Base-by-base conservation (phyloP, 163 green algal genomes). In the Chloroidium sp. region DNA sequence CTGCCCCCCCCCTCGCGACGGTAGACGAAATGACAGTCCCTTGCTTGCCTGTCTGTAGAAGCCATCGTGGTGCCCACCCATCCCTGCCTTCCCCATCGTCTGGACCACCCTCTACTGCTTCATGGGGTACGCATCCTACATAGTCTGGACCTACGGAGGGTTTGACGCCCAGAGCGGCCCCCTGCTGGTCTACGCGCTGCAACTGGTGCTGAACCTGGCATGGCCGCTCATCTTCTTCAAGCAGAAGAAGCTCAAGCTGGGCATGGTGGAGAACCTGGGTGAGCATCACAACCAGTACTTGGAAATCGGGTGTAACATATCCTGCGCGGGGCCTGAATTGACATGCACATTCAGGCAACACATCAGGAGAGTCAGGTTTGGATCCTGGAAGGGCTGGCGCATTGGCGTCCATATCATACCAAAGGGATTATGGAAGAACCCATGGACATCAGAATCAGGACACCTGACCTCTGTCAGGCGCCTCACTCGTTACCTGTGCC, bases 101-200 rank as follows among this genome's bases (percentile, higher is more conserved):
- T 90, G 87, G 87, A 83, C 85, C 6, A 61, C 80, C 4, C 82
- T 90, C 78, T 88, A 88, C 69, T 67, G 62, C 10, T 77, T 81
- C 69, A 87, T 89, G 87, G 87, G 85, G 14, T 81, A 83, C 3
- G 87, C 87, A 57, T 86, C 80, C 6, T 89, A 82, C 78, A 36
- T 87, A 1, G 82, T 90, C 1, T 90, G 81, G 81, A 14, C 60
- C 4, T 77, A 86, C 61, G 86, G 86, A 58, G 84, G 86, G 1
- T 78, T 57, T n/a, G n/a, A 79, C 62, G 68, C 78, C n/a, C 60
- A 82, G 59, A 69, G 61, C 10, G 67, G 69, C 36, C 79, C 82
- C 0, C 72, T 86, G 69, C 60, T 57, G 0, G 67, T 82, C 69
- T 86, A 86, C 74, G 77, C 36, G 10, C 64, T 82, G 1, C 83